Base-by-base conservation (phyloP, 1,284 basidiomycete genomes). In the Sporisorium exsertum region DNA sequence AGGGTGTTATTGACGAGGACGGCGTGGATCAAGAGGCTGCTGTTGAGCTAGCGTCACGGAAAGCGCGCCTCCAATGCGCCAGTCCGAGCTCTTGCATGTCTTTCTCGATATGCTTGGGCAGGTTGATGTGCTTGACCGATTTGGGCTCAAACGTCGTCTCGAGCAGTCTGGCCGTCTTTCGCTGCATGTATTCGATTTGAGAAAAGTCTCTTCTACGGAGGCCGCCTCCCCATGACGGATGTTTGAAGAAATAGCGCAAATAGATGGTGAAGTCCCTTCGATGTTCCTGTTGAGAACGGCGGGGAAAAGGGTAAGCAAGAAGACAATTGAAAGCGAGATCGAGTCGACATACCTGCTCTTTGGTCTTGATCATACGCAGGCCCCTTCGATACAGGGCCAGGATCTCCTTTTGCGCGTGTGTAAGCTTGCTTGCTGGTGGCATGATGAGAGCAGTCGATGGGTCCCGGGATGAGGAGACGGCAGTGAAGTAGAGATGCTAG, bases 161-260 rank as follows among this genome's bases (percentile, higher is more conserved):
- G 3, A 85, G 47, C 55, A 83, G 72, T 22, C 76, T 70, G 18
- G 61, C 56, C 20, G 72, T 81, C 27, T 79, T 78, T 20, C 84
- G 74, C 58, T 79, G 73, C 75, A 85, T 73, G 69, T 84, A 84
- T 47, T 85, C 84, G 47, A 85, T 78, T 26, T 81, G 81, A 2
- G 73, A 58, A 61, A 85, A 84, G 65, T 85, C 83, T 29, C 80
- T 61, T 46, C 73, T 66, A 9, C 63, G 59, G 4, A 85, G 55
- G 8, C 78, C 80, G 24, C 83, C 83, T 37, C 83, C 83, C 75
- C 76, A 77, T 5, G 69, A 71, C 1, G 84, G 84, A 58, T 81
- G 80, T 27, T 78, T 74, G 56, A 85, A 85, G 50, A 80, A 81
- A 65, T 85, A 82, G 22, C 84, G 83, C 33, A 85, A 64, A 64